Percentiles rank a stretch among this genome's conserved stretches.
Evolutionary conservation across 306 rosid species (phyloP).

Genomic region (Acacia melanoxylon): DNA sequence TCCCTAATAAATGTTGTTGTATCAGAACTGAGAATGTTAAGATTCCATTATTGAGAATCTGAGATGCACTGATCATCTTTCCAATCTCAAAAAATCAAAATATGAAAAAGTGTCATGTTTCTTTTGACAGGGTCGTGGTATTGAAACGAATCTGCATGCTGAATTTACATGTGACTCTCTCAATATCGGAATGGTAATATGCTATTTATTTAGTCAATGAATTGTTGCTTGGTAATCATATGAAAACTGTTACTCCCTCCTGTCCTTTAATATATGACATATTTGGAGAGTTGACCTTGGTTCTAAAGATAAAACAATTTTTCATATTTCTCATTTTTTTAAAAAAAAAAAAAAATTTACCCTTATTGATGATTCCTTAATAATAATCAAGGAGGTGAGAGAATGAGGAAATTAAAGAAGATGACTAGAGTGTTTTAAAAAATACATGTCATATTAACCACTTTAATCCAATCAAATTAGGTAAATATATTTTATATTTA

Average conservation of each 20-base stretch:
- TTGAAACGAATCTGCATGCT: constrained; percentile 93
- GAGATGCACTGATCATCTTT: neutral
- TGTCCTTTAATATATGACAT: no score
- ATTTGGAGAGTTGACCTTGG: no score
- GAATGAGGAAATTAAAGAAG: no score
- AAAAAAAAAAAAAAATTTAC: no score
- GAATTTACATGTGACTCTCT: constrained; percentile 90
- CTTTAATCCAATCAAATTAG: no score
- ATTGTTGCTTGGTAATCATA: neutral
- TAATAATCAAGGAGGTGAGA: no score
- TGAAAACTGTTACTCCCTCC: neutral
- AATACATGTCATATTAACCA: no score
- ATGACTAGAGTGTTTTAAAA: no score
- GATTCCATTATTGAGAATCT: neutral
- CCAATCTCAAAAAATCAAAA: neutral
- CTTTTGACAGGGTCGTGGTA: constrained; percentile 85
- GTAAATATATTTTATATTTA: no score
- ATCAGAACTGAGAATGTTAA: neutral
- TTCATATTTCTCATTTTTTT: no score
- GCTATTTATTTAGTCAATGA: neutral
- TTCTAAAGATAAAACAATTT: no score
- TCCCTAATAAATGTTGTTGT: neutral
- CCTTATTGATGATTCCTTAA: no score
- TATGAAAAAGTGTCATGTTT: neutral
- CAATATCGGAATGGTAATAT: constrained; percentile 87